phyloP scores from a whole-genome alignment of 805 yeast species.

The Huiozyma naganishii region DNA sequence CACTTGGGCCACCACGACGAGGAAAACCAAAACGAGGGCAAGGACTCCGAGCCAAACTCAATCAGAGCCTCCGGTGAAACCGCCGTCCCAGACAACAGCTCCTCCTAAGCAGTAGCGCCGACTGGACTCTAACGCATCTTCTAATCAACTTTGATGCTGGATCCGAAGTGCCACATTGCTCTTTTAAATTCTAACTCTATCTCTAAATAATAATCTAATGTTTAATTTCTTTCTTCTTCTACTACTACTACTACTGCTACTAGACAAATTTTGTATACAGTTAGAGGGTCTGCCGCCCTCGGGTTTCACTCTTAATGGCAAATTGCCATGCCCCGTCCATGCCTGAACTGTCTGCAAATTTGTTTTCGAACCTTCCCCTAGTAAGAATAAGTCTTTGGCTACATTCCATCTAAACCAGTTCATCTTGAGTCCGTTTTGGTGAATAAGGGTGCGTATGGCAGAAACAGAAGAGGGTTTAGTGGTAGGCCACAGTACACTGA shows the following conservation, averaged over 20 bases:
- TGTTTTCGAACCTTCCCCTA: constrained; percentile 31
- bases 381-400: constrained; percentile 72
- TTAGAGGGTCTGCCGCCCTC: constrained; percentile 4
- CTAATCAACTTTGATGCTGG: no score
- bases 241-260: no score
- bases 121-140: no score
- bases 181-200: no score
- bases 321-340: constrained; percentile 27
- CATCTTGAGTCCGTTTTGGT: constrained; percentile 59
- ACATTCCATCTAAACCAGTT: constrained; percentile 47
- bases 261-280: no score
- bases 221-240: no score
- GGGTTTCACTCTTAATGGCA: constrained; percentile 25
- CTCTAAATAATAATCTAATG: no score
- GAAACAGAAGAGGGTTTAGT: constrained; percentile 21
- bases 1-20: constrained; percentile 4
- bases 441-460: constrained; percentile 24
- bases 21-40: constrained; percentile 8
- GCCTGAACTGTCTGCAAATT: constrained; percentile 33
- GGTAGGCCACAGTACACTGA: constrained; percentile 31
- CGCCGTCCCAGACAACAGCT: constrained; percentile 14
- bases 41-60: constrained; percentile 7
- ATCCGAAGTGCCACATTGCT: no score
- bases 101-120: neutral
- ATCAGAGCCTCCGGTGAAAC: constrained; percentile 29